Evolutionary conservation across 2,329 filamentous ascomycete species (phyloP), one percentile per base, ranked within the genome.

Genomic region (Falciphora oryzae): DNA sequence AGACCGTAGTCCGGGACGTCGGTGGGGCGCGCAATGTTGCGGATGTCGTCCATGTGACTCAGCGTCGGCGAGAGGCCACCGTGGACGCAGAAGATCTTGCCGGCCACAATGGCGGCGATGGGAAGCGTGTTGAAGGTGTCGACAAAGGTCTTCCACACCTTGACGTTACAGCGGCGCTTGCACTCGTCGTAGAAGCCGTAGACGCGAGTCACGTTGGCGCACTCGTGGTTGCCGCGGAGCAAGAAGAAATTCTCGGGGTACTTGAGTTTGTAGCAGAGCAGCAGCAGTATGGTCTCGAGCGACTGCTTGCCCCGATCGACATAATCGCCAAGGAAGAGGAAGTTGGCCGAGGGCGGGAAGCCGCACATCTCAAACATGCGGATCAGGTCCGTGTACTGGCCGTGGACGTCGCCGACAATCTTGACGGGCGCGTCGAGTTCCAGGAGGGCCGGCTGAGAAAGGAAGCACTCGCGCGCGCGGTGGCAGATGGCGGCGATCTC

Each of bases 151-250:
- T 98, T 98, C 94, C 94, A 98, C 64, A 96, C 88, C 80, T 97
- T 97, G 75, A 97, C 92, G 74, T 97, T 97, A 81, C 91, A 97
- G 67, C 94, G 86, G 69, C 94, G 86, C 80, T 98, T 98, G 84
- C 94, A 98, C 75, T 98, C 94, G 73, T 98, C 94, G 79, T 98
- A 98, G 77, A 98, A 98, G 2, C 94, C 94, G 76, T 97, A 97
- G 50, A 98, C 92, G 66, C 94, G 86, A 18, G 93, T 98, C 63
- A 98, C 93, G 70, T 96, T 97, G 71, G 94, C 94, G 77, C 94
- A 97, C 76, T 98, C 94, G 77, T 98, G 94, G 74, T 98, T 98
- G 64, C 94, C 94, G 65, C 94, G 89, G 28, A 98, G 82, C 61
- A 98, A 80, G 79, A 98, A 98, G 78, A 98, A 98, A 80, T 98